Base-by-base conservation (phyloP, 1,284 basidiomycete genomes). In the Fomitopsis palustris region DNA sequence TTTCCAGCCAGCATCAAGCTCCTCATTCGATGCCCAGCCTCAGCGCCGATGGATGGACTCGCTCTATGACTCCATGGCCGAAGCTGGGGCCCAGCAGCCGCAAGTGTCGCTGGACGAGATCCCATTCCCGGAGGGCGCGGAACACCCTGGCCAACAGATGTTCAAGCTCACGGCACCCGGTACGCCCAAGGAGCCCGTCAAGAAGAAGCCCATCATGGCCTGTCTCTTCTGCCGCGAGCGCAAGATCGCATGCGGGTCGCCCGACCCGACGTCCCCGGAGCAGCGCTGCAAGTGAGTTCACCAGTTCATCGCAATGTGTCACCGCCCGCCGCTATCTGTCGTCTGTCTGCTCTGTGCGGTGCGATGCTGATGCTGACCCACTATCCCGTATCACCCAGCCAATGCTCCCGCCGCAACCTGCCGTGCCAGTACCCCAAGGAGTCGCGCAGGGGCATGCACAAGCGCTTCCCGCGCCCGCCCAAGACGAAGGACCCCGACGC, bases 401-500 rank as follows among this genome's bases (percentile, higher is more conserved):
- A 83, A 68, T 82, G 80, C 60, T 70, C 75, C 55, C 75, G 81
- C 59, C 77, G 80, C 54, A 72, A 72, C 45, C 76, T 81, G 59
- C 70, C 72, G 56, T 82, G 80, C 65, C 76, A 77, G 59, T 82
- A 81, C 64, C 80, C 80, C 33, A 81, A 78, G 59, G 80, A 83
- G 65, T 83, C 78, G 14, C 77, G 78, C 43, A 75, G 81, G 37
- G 81, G 80, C 1, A 80, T 81, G 63, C 78, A 80, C 67, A 81
- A 81, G 64, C 79, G 78, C 41, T 65, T 54, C 10, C 66, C 64
- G 21, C 67, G 66, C 59, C 65, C 65, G 27, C 63, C 60, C 23
- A 65, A 65, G 45, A 63, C 69, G 43, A 61, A 63, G 56, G 67
- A 64, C 43, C 57, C 64, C 7, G 56, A 57, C 6, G 62, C 61